Conservation (phyloP, 257 asterid genomes). For the Nicotiana tabacum region DNA sequence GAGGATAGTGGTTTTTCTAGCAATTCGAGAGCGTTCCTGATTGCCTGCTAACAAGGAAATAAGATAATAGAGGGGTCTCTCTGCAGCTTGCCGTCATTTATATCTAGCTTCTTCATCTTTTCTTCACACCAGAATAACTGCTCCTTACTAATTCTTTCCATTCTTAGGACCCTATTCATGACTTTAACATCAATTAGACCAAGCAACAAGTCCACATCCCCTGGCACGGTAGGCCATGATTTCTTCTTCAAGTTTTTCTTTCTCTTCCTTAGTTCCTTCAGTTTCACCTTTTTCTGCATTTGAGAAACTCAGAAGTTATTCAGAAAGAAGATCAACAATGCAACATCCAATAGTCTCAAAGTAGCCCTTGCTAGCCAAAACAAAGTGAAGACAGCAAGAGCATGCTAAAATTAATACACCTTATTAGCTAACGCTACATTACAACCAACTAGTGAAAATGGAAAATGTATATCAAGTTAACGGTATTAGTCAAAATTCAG, state of each 20-base stretch:
- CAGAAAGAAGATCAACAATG: neutral
- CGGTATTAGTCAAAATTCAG: neutral
- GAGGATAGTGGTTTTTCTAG: neutral
- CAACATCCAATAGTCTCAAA: neutral
- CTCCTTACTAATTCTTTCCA: constrained; percentile 56
- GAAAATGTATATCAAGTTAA: neutral
- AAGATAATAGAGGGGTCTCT: constrained; percentile 79
- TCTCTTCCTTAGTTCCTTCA: constrained; percentile 75
- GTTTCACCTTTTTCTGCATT: constrained; percentile 66
- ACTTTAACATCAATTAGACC: constrained; percentile 67
- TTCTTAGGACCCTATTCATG: constrained; percentile 52
- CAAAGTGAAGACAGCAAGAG: neutral
- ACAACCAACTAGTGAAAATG: neutral
- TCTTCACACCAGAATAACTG: constrained; percentile 86
- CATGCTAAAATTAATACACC: neutral
- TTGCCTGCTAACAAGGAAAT: constrained; percentile 49
- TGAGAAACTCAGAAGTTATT: neutral
- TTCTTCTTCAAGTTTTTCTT: constrained; percentile 59
- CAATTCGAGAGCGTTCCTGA: neutral
- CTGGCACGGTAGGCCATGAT: constrained; percentile 50
- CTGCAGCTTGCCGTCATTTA: constrained; percentile 55
- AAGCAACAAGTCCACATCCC: constrained; percentile 61
- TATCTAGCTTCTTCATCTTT: constrained; percentile 65
- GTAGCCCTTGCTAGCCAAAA: neutral
- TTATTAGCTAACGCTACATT: neutral